phyloP scores from a whole-genome alignment of 768 basidiomycete species.

The Termitomyces sp. region DNA sequence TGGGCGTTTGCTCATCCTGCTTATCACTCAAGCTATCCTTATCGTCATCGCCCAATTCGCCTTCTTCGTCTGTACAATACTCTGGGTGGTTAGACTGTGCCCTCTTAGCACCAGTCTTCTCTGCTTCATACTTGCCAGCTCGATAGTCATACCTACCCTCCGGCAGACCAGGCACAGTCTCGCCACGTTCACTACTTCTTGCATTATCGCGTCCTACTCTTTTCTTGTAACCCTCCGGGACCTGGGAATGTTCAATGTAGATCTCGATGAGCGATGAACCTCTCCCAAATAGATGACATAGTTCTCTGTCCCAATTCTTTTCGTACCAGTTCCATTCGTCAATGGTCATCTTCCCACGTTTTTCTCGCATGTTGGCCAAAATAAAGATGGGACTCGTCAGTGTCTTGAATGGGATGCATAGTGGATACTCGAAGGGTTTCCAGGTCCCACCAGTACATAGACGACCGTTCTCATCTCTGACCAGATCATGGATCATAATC shows the following conservation, averaged over 20 bases:
- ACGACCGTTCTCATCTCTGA: background rate
- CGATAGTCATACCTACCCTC: background rate
- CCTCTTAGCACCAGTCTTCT: too few relatives aligned
- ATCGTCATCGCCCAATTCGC: background rate
- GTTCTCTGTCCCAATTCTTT: background rate
- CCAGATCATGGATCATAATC: background rate
- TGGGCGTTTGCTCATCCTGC: too few relatives aligned
- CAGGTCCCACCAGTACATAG: background rate
- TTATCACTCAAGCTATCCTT: too few relatives aligned
- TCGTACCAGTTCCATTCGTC: background rate
- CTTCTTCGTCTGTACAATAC: background rate
- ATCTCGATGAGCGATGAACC: too few relatives aligned
- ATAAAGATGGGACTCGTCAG: background rate
- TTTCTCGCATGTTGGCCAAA: background rate
- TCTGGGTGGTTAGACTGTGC: background rate
- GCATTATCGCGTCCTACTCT: background rate
- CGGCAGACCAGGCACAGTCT: background rate
- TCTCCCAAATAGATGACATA: accelerated
- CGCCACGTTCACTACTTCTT: background rate
- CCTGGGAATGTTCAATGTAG: background rate
- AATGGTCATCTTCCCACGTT: background rate
- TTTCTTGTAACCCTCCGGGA: background rate
- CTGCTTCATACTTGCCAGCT: background rate
- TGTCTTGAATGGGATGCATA: background rate
- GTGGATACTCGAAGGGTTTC: background rate